A percentile compares a stretch with the other conserved stretches of the same genome.
Evolutionary conservation across 176 grass and related monocot species (phyloP).

Genomic region (Oryza brachyantha): DNA sequence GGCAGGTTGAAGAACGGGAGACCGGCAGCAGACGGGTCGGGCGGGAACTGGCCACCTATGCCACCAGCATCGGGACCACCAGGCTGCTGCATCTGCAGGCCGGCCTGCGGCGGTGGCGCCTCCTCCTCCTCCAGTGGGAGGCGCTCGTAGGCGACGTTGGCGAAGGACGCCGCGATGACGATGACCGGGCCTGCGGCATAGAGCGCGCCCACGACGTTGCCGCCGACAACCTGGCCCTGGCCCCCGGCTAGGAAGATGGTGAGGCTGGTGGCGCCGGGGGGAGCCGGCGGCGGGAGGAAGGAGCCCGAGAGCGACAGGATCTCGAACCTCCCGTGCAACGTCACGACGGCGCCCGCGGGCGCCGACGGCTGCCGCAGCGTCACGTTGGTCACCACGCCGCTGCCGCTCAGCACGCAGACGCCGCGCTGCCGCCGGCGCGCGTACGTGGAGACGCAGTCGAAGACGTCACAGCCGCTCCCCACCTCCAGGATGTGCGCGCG

Average conservation of each 20-base stretch:
- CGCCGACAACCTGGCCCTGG: constrained; percentile 88
- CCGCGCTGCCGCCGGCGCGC: constrained; percentile 83
- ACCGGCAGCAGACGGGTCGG: constrained; percentile 70
- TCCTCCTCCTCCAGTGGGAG: constrained; percentile 94
- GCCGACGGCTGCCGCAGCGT: constrained; percentile 89
- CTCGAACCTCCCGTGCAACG: constrained; percentile 94
- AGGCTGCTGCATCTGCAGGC: constrained; percentile 66
- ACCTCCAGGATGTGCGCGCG: constrained; percentile 98
- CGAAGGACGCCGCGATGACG: constrained; percentile 92
- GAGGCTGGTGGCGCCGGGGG: constrained; percentile 88
- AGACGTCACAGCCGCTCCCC: constrained; percentile 82
- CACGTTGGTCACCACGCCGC: constrained; percentile 91
- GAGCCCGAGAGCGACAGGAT: constrained; percentile 94
- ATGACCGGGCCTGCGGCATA: constrained; percentile 88
- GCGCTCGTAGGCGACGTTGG: constrained; percentile 98
- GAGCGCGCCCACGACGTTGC: constrained; percentile 91
- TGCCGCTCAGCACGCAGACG: constrained; percentile 94
- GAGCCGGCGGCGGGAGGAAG: constrained; percentile 93
- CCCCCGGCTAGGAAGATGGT: constrained; percentile 94
- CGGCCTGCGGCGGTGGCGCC: constrained; percentile 19
- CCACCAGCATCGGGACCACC: constrained; percentile 42
- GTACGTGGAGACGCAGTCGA: constrained; percentile 85
- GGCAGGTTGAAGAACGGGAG: constrained; percentile 94
- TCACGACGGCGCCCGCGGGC: constrained; percentile 62
- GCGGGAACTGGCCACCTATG: constrained; percentile 49